Evolutionary conservation across 2,329 filamentous ascomycete species (phyloP).

Genomic region (Trichoderma guizhouense): DNA sequence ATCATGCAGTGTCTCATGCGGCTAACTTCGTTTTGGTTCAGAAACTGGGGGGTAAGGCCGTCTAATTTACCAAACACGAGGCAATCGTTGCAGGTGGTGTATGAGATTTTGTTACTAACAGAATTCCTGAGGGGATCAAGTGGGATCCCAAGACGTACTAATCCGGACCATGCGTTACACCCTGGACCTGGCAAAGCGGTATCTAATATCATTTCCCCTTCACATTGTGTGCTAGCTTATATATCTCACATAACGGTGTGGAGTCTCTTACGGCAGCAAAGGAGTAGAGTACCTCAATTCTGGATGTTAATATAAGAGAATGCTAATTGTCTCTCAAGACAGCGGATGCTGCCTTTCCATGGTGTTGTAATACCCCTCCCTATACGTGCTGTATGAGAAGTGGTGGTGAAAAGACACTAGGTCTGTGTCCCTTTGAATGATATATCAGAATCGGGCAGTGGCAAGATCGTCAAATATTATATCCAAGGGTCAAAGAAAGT

Average conservation of each 20-base stretch:
- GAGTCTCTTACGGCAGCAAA: not conserved
- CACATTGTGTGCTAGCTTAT: not conserved
- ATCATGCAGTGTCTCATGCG: not conserved
- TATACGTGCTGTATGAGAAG: not conserved
- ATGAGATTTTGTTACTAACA: not conserved
- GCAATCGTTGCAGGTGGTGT: not conserved
- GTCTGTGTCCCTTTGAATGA: not conserved
- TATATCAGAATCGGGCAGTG: not conserved
- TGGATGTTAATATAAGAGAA: not conserved
- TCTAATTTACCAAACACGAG: not conserved
- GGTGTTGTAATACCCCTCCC: not conserved
- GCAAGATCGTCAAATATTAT: not conserved
- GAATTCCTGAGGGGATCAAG: not conserved
- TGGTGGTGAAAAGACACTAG: not conserved
- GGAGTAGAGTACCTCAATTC: not conserved
- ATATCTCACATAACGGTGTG: not conserved
- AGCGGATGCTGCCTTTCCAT: not conserved
- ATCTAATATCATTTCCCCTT: not conserved
- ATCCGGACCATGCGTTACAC: not conserved
- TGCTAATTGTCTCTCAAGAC: not conserved
- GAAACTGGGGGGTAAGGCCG: not conserved
- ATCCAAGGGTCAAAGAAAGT: not conserved
- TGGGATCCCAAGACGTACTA: not conserved
- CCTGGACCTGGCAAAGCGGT: not conserved
- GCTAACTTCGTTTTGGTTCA: not conserved